phyloP scores from a whole-genome alignment of 2,329 filamentous ascomycete species.

The Nemania sp. region DNA sequence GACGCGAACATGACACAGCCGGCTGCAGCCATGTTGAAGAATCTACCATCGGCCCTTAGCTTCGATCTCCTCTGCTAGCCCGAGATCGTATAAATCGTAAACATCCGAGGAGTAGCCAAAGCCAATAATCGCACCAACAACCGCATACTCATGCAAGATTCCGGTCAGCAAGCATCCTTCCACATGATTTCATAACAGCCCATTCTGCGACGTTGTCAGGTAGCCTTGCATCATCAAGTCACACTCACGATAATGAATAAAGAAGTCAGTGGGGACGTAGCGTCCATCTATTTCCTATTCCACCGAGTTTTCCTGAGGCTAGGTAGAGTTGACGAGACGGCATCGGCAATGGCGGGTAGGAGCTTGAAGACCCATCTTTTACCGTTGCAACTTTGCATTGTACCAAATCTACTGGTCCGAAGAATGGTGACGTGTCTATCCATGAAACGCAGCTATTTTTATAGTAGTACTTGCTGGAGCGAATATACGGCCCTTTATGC shows the following conservation, averaged over 20 bases:
- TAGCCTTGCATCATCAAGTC: constrained; percentile 18
- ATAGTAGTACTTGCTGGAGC: background rate
- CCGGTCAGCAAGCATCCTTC: constrained; percentile 3
- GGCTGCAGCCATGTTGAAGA: background rate
- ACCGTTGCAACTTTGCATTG: background rate
- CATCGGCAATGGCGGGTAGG: background rate
- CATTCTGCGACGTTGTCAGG: constrained; percentile 13
- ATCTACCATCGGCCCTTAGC: background rate
- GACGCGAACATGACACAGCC: constrained; percentile 3
- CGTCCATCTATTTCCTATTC: background rate
- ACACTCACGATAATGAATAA: background rate
- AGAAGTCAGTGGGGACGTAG: background rate
- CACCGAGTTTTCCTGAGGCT: background rate
- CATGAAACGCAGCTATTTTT: background rate
- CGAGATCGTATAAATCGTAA: background rate
- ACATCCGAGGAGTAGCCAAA: background rate
- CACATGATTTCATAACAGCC: constrained; percentile 1
- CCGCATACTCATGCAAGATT: constrained; percentile 11
- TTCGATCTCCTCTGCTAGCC: background rate
- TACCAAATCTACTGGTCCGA: background rate
- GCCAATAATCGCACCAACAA: constrained; percentile 16
- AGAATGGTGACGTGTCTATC: background rate
- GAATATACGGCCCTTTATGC: background rate
- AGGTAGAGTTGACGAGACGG: background rate
- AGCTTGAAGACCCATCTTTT: background rate